Percentiles rank a stretch among this genome's conserved stretches.
Conservation (phyloP, 495 filamentous ascomycete species). For the Aspergillus steynii region DNA sequence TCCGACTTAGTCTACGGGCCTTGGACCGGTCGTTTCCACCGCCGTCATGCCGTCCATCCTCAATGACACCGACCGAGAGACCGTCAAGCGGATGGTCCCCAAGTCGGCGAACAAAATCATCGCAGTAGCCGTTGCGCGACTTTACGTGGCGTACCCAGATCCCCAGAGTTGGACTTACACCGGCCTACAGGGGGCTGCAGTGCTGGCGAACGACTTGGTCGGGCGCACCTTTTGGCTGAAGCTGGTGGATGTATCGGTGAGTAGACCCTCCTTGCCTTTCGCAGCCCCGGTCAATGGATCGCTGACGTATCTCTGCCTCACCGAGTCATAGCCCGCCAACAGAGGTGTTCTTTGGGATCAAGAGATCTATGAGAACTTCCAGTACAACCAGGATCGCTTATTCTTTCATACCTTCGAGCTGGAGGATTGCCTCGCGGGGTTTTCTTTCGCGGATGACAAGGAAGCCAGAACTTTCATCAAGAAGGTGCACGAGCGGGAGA, state of each 20-base stretch:
- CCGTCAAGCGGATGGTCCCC: conserved; percentile 86
- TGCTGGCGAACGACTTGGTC: conserved; percentile 89
- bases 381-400: conserved; percentile 91
- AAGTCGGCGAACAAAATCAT: conserved; percentile 94
- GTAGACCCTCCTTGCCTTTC: conserved; percentile 32
- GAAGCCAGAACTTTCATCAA: conserved; percentile 93
- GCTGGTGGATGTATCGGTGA: conserved; percentile 90
- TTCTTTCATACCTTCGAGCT: conserved; percentile 98
- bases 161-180: conserved; percentile 88
- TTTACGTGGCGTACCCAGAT: conserved; percentile 92
- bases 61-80: conserved; percentile 87
- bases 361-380: conserved; percentile 92
- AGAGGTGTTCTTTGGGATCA: conserved; percentile 97
- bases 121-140: conserved; percentile 86
- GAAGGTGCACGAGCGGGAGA: conserved; percentile 92
- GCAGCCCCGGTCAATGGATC: not conserved
- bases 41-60: conserved; percentile 82
- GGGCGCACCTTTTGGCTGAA: conserved; percentile 97
- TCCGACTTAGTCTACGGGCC: conserved; percentile 9
- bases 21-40: conserved; percentile 12
- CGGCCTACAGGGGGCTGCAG: conserved; percentile 88
- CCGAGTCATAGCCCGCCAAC: conserved; percentile 59
- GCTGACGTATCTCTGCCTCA: conserved; percentile 22
- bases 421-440: conserved; percentile 82
- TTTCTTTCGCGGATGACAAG: conserved; percentile 94